Conservation (phyloP, 495 filamentous ascomycete species). For the Penicillium cataractarum region DNA sequence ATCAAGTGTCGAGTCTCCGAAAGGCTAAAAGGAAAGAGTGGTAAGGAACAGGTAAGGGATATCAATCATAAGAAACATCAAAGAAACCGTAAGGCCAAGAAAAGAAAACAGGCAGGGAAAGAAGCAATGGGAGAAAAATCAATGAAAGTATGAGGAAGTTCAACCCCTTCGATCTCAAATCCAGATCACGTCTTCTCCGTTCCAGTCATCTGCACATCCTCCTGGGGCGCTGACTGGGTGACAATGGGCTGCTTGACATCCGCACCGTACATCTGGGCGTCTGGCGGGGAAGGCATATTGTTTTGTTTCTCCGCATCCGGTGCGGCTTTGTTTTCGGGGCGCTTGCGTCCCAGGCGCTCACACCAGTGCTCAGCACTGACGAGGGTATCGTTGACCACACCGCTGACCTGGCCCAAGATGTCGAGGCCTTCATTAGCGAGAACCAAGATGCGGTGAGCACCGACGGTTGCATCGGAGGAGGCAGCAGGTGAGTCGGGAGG, state of each 20-base stretch:
- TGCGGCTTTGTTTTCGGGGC: conserved; percentile 32
- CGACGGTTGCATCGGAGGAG: conserved; percentile 47
- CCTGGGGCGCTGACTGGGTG: conserved; percentile 24
- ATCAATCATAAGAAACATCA: conserved; percentile 32
- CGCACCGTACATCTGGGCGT: conserved; percentile 25
- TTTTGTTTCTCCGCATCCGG: conserved; percentile 31
- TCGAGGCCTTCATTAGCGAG: conserved; percentile 87
- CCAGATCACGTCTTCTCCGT: conserved; percentile 36
- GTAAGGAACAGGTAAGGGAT: conserved; percentile 25
- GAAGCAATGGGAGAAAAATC: not conserved
- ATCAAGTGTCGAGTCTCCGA: not conserved
- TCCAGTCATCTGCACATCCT: conserved; percentile 48
- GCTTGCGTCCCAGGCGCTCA: conserved; percentile 66
- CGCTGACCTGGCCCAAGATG: conserved; percentile 84
- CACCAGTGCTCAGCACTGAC: conserved; percentile 88
- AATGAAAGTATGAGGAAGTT: not conserved
- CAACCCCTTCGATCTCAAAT: not conserved
- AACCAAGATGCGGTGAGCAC: conserved; percentile 72
- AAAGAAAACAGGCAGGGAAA: conserved; percentile 6
- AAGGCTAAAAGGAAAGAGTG: conserved; percentile 9
- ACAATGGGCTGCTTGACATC: conserved; percentile 45
- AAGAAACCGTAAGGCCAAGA: conserved; percentile 8
- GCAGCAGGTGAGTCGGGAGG: conserved; percentile 42
- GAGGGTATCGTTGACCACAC: conserved; percentile 81
- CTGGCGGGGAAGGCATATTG: conserved; percentile 20